Percentiles rank a stretch among this genome's conserved stretches.
Evolutionary conservation across 83 land plant species (phyloP).

Genomic region (Picea abies): DNA sequence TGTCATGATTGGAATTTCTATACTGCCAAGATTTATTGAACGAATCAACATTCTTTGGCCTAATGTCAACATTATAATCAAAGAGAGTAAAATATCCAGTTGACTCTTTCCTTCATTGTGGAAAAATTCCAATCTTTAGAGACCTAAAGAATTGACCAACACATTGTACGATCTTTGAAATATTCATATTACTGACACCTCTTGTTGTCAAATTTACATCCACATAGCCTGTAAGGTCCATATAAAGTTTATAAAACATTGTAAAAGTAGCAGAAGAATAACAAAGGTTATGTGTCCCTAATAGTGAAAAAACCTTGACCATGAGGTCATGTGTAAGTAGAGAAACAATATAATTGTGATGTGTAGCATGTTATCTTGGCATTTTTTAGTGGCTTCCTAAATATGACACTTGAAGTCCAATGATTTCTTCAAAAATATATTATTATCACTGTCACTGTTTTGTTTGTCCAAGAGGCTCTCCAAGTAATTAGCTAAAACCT

Average conservation of each 20-base stretch:
- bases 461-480: too few species aligned
- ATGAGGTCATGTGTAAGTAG: too few species aligned
- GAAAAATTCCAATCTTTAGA: neutral
- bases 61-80: slow-evolving; percentile 25
- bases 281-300: slow-evolving; percentile 76
- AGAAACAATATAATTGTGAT: too few species aligned
- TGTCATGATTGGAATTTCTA: slow-evolving; percentile 50
- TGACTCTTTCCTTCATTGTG: slow-evolving; percentile 22
- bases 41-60: slow-evolving; percentile 31
- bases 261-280: slow-evolving; percentile 68
- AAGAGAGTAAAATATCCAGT: slow-evolving; percentile 32
- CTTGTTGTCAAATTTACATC: slow-evolving; percentile 66
- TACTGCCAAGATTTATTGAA: slow-evolving; percentile 44
- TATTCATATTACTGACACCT: slow-evolving; percentile 53
- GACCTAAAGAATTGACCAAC: slow-evolving; percentile 70
- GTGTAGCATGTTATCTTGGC: too few species aligned
- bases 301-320: slow-evolving; percentile 82
- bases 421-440: too few species aligned
- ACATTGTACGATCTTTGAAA: slow-evolving; percentile 65
- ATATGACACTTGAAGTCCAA: too few species aligned
- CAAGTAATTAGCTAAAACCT: too few species aligned
- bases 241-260: slow-evolving; percentile 67
- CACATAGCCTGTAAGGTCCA: slow-evolving; percentile 71
- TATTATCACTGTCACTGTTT: too few species aligned
- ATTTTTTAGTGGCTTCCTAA: too few species aligned